Conservation (phyloP, 2,329 filamentous ascomycete genomes). For the Biscogniauxia sp. region DNA sequence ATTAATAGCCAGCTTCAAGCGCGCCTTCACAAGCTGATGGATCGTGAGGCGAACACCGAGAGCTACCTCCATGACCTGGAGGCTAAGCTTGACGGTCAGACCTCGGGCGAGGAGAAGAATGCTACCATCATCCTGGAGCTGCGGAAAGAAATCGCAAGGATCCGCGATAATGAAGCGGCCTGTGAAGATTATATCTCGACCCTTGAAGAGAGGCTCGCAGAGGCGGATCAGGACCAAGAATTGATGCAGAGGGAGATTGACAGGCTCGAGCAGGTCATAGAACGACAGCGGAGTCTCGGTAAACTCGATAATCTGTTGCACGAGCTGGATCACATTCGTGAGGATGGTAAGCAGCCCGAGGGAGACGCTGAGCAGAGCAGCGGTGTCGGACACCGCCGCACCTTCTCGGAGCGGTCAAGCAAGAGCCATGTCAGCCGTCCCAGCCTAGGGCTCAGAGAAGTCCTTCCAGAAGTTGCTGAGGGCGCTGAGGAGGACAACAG, state of each 20-base stretch:
- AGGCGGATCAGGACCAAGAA: constrained; percentile 93
- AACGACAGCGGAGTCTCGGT: constrained; percentile 90
- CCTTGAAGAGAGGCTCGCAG: constrained; percentile 88
- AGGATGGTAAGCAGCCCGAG: constrained; percentile 49
- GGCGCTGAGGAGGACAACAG: constrained; percentile 33
- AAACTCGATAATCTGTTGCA: constrained; percentile 91
- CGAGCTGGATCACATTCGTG: constrained; percentile 78
- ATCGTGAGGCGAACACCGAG: constrained; percentile 89
- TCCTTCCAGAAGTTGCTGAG: constrained; percentile 53
- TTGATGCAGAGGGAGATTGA: constrained; percentile 97
- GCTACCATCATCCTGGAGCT: constrained; percentile 80
- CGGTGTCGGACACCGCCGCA: constrained; percentile 43
- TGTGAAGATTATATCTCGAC: constrained; percentile 98
- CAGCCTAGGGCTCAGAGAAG: constrained; percentile 49
- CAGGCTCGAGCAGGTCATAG: constrained; percentile 88
- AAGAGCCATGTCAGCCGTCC: constrained; percentile 55
- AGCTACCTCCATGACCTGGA: constrained; percentile 91
- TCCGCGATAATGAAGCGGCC: constrained; percentile 84
- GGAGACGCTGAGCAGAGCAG: constrained; percentile 35
- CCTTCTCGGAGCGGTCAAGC: constrained; percentile 50
- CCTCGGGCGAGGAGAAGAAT: constrained; percentile 90
- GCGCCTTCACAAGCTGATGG: constrained; percentile 87
- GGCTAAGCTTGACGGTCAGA: constrained; percentile 83
- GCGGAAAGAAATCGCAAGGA: constrained; percentile 83
- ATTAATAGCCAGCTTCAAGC: constrained; percentile 86